Percentiles rank a stretch among this genome's conserved stretches.
These are phyloP conservation scores for Neospermospora avenae DNA, from an alignment of 2,329 filamentous ascomycete genomes.

Conservation along the genomic window DNA sequence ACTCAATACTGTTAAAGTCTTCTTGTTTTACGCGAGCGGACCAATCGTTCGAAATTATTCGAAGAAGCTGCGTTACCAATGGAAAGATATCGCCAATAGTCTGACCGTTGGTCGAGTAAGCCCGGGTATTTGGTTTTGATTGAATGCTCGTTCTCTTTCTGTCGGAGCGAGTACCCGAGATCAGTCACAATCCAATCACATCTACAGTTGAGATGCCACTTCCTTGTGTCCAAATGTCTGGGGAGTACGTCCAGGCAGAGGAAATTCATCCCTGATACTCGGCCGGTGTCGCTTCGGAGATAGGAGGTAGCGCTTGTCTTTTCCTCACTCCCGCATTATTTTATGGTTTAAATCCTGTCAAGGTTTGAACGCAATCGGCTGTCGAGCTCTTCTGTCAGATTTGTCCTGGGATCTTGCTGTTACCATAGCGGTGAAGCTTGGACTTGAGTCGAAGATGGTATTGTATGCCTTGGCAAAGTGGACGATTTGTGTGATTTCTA, in stretches of 20 bases:
- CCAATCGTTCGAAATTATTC: neutral
- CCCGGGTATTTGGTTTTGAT: neutral
- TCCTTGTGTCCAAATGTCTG: neutral
- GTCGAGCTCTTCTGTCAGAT: neutral
- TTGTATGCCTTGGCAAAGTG: neutral
- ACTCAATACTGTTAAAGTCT: neutral
- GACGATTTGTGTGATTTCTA: neutral
- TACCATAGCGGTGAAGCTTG: neutral
- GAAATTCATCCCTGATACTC: neutral
- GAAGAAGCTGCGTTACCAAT: neutral
- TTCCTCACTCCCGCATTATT: neutral
- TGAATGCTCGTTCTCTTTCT: neutral
- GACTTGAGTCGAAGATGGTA: neutral
- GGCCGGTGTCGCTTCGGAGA: neutral
- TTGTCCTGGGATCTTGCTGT: neutral
- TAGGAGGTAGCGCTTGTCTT: no score
- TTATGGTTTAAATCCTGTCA: neutral
- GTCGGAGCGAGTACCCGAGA: no score
- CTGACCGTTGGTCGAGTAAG: neutral
- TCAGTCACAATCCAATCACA: no score
- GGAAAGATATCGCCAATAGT: neutral
- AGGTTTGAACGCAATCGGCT: neutral
- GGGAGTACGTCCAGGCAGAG: neutral
- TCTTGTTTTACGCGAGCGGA: neutral
- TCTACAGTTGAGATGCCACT: no score